phyloP scores from a whole-genome alignment of 2,329 filamentous ascomycete genomes.

The Pestalotiopsis sp. region DNA sequence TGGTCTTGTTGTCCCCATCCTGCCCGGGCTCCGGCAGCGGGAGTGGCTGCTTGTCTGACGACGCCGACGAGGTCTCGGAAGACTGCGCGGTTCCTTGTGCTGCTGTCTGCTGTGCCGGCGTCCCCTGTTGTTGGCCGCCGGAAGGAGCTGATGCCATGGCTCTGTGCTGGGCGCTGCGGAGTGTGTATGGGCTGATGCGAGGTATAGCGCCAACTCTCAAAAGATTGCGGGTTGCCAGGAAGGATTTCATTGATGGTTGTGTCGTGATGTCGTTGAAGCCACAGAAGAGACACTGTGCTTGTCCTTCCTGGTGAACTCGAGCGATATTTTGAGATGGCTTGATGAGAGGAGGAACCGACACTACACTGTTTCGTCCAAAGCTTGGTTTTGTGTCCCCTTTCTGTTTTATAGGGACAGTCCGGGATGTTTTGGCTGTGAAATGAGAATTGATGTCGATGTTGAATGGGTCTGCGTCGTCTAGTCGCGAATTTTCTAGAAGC shows the following conservation, averaged over 20 bases:
- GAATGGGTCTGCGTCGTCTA: background rate
- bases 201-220: background rate
- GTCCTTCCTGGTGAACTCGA: background rate
- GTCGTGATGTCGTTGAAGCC: background rate
- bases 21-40: conserved; percentile 22
- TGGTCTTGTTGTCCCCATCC: conserved; percentile 5
- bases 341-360: background rate
- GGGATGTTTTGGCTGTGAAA: background rate
- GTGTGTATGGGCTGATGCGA: conserved; percentile 9
- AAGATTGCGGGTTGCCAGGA: background rate
- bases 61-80: background rate
- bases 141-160: conserved; percentile 4
- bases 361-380: background rate
- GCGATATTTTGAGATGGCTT: background rate
- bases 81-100: background rate
- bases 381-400: background rate
- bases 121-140: background rate
- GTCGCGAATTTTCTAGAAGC: conserved; percentile 3
- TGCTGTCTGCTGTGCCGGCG: conserved; percentile 6
- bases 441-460: background rate
- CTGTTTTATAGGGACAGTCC: background rate
- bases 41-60: conserved; percentile 12
- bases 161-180: background rate
- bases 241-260: conserved; percentile 3
- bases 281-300: conserved; percentile 5